phyloP scores from a whole-genome alignment of 2,329 filamentous ascomycete species.

The Albophoma yamanashiensis region DNA sequence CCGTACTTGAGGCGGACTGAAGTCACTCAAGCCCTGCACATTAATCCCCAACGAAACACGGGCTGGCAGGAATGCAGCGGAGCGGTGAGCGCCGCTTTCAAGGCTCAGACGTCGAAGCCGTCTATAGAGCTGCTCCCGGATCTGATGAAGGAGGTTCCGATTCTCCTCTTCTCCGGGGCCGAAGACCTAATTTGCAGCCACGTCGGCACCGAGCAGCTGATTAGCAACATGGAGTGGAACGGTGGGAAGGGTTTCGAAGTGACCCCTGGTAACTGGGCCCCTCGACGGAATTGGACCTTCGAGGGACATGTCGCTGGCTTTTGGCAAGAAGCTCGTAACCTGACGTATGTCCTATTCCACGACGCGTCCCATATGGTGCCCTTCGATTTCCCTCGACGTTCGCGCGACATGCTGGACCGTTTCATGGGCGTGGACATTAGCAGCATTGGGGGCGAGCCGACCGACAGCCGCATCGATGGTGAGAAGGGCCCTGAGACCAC shows the following conservation, averaged over 20 bases:
- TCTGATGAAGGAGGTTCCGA: constrained; percentile 64
- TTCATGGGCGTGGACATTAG: constrained; percentile 91
- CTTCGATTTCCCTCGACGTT: constrained; percentile 79
- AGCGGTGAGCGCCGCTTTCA: constrained; percentile 64
- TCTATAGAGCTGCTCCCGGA: constrained; percentile 66
- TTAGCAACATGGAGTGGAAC: constrained; percentile 85
- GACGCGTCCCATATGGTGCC: constrained; percentile 98
- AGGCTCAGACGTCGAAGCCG: constrained; percentile 58
- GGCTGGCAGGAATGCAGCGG: constrained; percentile 91
- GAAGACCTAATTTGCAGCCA: constrained; percentile 97
- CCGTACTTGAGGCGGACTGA: constrained; percentile 80
- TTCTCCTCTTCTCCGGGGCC: constrained; percentile 85
- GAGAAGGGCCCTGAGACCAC: constrained; percentile 71
- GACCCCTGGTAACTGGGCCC: constrained; percentile 78
- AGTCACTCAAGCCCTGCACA: constrained; percentile 69
- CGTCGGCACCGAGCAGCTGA: constrained; percentile 82
- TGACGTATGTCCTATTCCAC: constrained; percentile 92
- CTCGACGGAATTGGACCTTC: constrained; percentile 89
- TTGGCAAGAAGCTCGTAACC: constrained; percentile 88
- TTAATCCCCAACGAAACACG: constrained; percentile 69
- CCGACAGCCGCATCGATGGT: constrained; percentile 74
- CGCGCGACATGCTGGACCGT: constrained; percentile 91
- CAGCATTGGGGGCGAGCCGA: constrained; percentile 70
- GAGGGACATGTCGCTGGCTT: constrained; percentile 81
- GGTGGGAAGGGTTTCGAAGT: constrained; percentile 85